These are phyloP conservation scores for Coniferiporia sulphurascens DNA, from an alignment of 1,284 basidiomycete genomes.

Conservation along the genomic window DNA sequence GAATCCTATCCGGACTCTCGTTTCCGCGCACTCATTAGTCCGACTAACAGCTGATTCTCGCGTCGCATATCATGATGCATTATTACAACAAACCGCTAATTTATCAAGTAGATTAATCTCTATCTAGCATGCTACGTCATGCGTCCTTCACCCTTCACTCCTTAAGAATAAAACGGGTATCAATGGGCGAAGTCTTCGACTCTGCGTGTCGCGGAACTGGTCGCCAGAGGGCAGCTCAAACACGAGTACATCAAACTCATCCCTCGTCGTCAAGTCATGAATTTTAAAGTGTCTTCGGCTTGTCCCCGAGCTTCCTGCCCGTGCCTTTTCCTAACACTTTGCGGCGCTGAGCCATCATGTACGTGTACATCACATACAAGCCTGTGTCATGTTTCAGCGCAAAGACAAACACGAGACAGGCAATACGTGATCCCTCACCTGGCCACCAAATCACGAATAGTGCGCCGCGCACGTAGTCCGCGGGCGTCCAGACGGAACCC, in stretches of 20 bases:
- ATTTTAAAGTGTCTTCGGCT: slow-evolving; percentile 28
- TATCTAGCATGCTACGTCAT: no score
- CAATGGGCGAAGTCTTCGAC: no score
- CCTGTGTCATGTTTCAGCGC: slow-evolving; percentile 36
- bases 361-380: slow-evolving; percentile 82
- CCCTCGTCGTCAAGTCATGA: not conserved
- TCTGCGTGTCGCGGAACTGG: not conserved
- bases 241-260: not conserved
- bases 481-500: slow-evolving; percentile 27
- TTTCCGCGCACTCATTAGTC: no score
- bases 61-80: no score
- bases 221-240: no score
- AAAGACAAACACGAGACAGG: no score
- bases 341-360: slow-evolving; percentile 84
- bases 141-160: not conserved
- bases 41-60: no score
- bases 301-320: slow-evolving; percentile 25
- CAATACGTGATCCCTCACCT: slow-evolving; percentile 44
- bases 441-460: slow-evolving; percentile 91
- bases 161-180: not conserved
- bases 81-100: no score
- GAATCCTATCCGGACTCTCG: no score
- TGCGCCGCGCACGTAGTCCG: slow-evolving; percentile 51
- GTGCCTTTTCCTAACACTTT: slow-evolving; percentile 59
- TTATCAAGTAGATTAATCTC: no score